Evolutionary conservation across 75 land plant genomes (phyloP).

Genomic region (Pinus albicaulis): DNA sequence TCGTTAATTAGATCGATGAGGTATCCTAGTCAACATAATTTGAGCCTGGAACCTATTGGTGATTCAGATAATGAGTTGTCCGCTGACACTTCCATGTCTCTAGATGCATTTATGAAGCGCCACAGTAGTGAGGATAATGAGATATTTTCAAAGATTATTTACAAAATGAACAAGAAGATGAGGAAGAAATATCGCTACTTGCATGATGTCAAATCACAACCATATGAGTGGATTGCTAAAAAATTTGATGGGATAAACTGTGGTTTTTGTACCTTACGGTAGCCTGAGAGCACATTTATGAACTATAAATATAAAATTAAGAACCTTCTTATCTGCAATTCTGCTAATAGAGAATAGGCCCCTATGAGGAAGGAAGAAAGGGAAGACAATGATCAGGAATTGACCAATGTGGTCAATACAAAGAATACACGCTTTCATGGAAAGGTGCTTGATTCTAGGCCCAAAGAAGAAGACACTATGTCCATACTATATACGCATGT

Average conservation of each 20-base stretch:
- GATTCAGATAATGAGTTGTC: neutral
- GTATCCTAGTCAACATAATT: constrained; percentile 4
- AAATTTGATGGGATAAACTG: constrained; percentile 63
- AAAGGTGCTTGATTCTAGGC: too few species aligned
- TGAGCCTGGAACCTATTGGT: constrained; percentile 5
- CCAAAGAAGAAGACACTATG: constrained; percentile 60
- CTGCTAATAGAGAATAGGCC: constrained; percentile 67
- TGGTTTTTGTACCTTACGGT: constrained; percentile 94
- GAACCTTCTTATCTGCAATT: constrained; percentile 92
- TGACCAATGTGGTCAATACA: constrained; percentile 75
- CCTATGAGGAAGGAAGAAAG: constrained; percentile 76
- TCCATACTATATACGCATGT: constrained; percentile 78
- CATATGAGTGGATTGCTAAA: constrained; percentile 12
- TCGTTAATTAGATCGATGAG: constrained; percentile 11
- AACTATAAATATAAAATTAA: constrained; percentile 71
- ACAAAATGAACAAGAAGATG: constrained; percentile 83
- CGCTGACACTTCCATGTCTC: constrained; percentile 40
- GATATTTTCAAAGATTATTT: constrained; percentile 71
- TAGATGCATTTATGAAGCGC: constrained; percentile 70
- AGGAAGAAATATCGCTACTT: constrained; percentile 62
- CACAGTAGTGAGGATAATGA: constrained; percentile 95
- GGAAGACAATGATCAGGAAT: constrained; percentile 59
- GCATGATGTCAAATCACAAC: too few species aligned
- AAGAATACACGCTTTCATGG: too few species aligned
- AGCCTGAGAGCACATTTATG: too few species aligned